phyloP scores from a whole-genome alignment of 2,329 filamentous ascomycete species.

The Incumbomyces delicatus region DNA sequence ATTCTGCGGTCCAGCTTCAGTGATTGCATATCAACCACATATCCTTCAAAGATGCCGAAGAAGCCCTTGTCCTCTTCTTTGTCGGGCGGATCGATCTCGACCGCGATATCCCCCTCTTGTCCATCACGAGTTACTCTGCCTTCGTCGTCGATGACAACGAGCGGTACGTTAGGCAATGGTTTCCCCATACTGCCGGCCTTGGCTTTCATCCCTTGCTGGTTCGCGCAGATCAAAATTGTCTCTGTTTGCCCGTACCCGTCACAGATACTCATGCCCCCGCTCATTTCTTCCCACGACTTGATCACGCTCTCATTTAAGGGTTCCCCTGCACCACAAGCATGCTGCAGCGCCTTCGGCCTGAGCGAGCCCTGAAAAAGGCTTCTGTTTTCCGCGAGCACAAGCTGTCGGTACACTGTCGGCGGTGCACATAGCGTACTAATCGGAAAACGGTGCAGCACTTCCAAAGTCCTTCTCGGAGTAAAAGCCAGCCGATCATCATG shows the following conservation, averaged over 20 bases:
- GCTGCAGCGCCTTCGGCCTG: conserved; percentile 24
- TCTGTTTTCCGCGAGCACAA: conserved; percentile 27
- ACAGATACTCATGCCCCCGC: conserved; percentile 27
- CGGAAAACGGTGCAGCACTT: conserved; percentile 28
- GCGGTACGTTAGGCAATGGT: conserved; percentile 29
- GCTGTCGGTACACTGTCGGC: conserved; percentile 32
- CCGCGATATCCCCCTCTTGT: conserved; percentile 31
- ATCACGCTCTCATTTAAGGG: conserved; percentile 34
- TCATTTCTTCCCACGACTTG: conserved; percentile 27
- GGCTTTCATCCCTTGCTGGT: conserved; percentile 27
- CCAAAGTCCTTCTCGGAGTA: conserved; percentile 23
- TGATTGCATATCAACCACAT: conserved; percentile 13
- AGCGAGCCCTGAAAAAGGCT: conserved; percentile 20
- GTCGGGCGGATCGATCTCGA: conserved; percentile 15
- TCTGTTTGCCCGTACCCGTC: conserved; percentile 35
- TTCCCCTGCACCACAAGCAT: conserved; percentile 32
- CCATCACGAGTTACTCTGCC: conserved; percentile 23
- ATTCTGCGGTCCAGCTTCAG: conserved; percentile 15
- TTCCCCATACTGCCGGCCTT: conserved; percentile 33
- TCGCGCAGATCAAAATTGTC: conserved; percentile 31
- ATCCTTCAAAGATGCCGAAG: conserved; percentile 19
- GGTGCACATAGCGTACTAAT: conserved; percentile 34
- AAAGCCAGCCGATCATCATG: conserved; percentile 31
- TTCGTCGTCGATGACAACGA: conserved; percentile 26
- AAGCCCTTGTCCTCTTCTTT: conserved; percentile 7